Evolutionary conservation across 345 rosid genomes (phyloP), one percentile per base, ranked within the genome.

Genomic region (Citrus medica): DNA sequence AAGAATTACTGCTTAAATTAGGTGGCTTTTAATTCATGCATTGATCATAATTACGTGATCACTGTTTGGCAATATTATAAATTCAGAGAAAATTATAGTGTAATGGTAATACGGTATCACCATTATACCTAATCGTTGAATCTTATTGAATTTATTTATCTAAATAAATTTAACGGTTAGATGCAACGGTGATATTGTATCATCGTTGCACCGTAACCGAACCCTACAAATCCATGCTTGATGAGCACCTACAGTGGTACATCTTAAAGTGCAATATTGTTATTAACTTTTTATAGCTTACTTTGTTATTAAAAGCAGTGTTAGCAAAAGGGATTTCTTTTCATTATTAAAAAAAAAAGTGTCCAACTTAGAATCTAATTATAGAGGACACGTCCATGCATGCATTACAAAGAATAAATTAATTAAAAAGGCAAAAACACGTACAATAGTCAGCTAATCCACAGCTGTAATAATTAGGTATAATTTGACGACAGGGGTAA

Each of bases 231-330:
- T 68, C 9, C 28, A 10, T 38, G 55, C 28, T 67, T 1, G 28
- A 67, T 13, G 51, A 46, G 21, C 28, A 14, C 48, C 46, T 22
- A 14, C 25, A n/a, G 51, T 46, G 0, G 16, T 13, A 13, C 16
- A 46, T 46, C 51, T 46, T 46, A 65, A 65, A 76, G 71, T n/a
- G 71, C 14, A 22, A 27, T 21, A 4, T 17, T 2, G 17, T 40
- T 38, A 40, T 12, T 51, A 67, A 55, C 56, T 56, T 58, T 76
- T 56, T 46, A 53, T 64, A 66, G 73, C 65, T 35, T 16, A 48
- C 72, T 75, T 63, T 75, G 70, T 46, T 46, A 75, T 76, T 9
- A 76, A 76, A 76, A 76, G 79, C 19, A 35, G 73, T 21, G 73
- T 67, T 56, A 19, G 14, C 4, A 37, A 67, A 76, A 27, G 56